Conservation (phyloP, 257 asterid species). For the Capsicum chinense region DNA sequence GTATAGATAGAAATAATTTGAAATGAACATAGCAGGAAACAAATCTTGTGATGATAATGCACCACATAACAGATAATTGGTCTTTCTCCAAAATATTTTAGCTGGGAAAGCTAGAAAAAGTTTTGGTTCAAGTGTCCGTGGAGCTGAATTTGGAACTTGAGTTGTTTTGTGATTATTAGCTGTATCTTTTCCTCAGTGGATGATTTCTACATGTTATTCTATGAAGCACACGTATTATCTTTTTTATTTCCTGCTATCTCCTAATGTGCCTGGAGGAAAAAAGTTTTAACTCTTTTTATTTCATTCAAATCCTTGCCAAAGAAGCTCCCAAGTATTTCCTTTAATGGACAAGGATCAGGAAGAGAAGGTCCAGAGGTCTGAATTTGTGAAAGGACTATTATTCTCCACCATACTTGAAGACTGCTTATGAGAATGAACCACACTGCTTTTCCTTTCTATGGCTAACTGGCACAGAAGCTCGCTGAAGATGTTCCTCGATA, state of each 20-base stretch:
- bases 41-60: background rate
- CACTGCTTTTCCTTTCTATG: slow-evolving; percentile 14
- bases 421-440: slow-evolving; percentile 30
- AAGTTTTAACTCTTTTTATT: background rate
- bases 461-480: slow-evolving; percentile 22
- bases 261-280: background rate
- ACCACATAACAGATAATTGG: background rate
- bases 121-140: background rate
- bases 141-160: slow-evolving; percentile 8
- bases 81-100: slow-evolving; percentile 12
- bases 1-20: background rate
- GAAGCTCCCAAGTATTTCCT: slow-evolving; percentile 31
- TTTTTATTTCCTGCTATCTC: slow-evolving; percentile 16
- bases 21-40: slow-evolving; percentile 21
- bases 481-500: slow-evolving; percentile 14
- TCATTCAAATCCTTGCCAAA: slow-evolving; percentile 14
- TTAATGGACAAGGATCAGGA: slow-evolving; percentile 39
- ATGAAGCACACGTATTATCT: background rate
- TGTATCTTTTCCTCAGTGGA: slow-evolving; percentile 15
- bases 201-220: background rate
- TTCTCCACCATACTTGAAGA: slow-evolving; percentile 43
- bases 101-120: slow-evolving; percentile 1
- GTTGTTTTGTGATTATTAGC: background rate
- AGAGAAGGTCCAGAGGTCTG: slow-evolving; percentile 41
- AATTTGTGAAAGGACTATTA: slow-evolving; percentile 40